A percentile compares a stretch with the other conserved stretches of the same genome.
phyloP scores from a whole-genome alignment of 2,329 filamentous ascomycete genomes.

The Orbilia quercus region DNA sequence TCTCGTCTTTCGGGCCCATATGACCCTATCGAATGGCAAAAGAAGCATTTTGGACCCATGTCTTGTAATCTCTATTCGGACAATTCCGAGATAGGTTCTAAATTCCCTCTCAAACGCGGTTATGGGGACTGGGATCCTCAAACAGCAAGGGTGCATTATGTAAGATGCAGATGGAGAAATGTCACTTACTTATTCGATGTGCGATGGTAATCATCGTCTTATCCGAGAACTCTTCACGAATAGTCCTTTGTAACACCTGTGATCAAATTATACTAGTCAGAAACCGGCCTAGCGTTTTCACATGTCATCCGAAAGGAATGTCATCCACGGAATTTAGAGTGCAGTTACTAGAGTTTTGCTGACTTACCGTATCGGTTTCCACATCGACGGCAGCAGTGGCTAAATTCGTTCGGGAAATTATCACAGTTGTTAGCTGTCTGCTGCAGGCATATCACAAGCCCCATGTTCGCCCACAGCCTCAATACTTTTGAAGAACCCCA shows the following conservation, averaged over 20 bases:
- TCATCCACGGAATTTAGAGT: neutral
- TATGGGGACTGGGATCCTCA: constrained; percentile 10
- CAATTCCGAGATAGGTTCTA: neutral
- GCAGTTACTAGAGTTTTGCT: constrained; percentile 8
- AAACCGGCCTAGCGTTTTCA: neutral
- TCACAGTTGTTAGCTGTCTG: constrained; percentile 30
- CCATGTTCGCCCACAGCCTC: neutral
- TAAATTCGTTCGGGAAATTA: constrained; percentile 61
- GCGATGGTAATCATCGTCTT: constrained; percentile 98
- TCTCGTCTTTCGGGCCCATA: constrained; percentile 5
- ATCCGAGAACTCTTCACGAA: constrained; percentile 74
- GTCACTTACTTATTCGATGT: constrained; percentile 78
- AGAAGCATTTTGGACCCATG: neutral
- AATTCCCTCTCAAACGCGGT: constrained; percentile 9
- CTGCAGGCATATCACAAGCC: constrained; percentile 32
- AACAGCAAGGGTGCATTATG: constrained; percentile 9
- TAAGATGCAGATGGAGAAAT: neutral
- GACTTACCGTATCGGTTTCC: constrained; percentile 66
- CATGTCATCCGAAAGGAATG: constrained; percentile 1
- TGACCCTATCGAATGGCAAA: neutral
- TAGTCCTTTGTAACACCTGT: constrained; percentile 51
- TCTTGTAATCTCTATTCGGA: constrained; percentile 1
- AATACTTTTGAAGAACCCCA: constrained; percentile 17
- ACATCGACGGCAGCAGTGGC: constrained; percentile 73
- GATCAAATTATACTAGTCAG: neutral